Percentiles rank a stretch among this genome's conserved stretches.
Evolutionary conservation across 495 filamentous ascomycete genomes (phyloP).

Genomic region (Tuber melanosporum): DNA sequence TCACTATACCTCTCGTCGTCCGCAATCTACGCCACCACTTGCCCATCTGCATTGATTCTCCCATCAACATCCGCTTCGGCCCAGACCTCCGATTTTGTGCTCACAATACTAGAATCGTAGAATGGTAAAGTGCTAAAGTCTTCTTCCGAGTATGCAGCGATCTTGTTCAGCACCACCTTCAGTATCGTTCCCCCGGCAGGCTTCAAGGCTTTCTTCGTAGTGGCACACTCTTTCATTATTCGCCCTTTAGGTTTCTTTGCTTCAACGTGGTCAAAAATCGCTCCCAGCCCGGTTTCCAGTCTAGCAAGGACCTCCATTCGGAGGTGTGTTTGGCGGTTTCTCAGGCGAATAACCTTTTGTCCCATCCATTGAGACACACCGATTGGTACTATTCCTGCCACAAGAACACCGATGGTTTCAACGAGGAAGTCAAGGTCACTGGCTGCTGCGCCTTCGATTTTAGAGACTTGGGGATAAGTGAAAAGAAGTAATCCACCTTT

Average conservation of each 20-base stretch:
- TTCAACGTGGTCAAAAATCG: conserved; percentile 14
- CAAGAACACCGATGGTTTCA: conserved; percentile 22
- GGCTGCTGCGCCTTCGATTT: conserved; percentile 13
- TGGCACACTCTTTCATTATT: conserved; percentile 9
- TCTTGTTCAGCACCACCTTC: conserved; percentile 8
- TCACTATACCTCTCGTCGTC: neutral
- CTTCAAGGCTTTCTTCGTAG: conserved; percentile 16
- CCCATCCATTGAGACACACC: conserved; percentile 30
- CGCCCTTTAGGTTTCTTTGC: conserved; percentile 24
- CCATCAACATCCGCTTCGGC: neutral
- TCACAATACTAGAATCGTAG: conserved; percentile 11
- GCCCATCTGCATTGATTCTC: neutral
- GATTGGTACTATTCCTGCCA: conserved; percentile 20
- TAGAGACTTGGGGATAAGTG: conserved; percentile 11
- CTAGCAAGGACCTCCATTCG: conserved; percentile 15
- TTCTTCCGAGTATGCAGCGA: conserved; percentile 12
- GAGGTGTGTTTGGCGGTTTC: conserved; percentile 20
- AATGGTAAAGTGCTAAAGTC: conserved; percentile 15
- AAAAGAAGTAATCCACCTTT: conserved; percentile 21
- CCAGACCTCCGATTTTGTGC: neutral
- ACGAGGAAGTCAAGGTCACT: conserved; percentile 23
- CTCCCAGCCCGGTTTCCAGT: conserved; percentile 19
- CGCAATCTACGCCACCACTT: neutral
- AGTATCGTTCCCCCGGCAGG: conserved; percentile 17
- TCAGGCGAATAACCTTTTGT: conserved; percentile 29